Base-by-base conservation (phyloP, 2,329 filamentous ascomycete species). In the Neonectria punicea region DNA sequence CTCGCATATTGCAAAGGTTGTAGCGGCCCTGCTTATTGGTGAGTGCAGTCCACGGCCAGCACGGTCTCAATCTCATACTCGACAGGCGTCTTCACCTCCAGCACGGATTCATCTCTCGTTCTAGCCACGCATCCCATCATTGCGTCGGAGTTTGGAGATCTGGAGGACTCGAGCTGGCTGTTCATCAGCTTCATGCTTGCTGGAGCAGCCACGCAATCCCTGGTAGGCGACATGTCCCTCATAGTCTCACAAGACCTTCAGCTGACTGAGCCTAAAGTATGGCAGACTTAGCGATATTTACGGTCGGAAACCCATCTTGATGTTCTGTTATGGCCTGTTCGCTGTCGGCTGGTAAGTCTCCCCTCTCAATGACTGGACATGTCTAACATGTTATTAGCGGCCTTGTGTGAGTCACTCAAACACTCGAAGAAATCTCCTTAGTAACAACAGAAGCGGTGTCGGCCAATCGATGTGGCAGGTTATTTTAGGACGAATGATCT, bases 101-200 rank as follows among this genome's bases (percentile, higher is more conserved):
- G 90, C 59, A 85, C 87, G 16, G 91, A 93, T 72, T 79, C 81
- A 0, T 90, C 88, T 1, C 79, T 93, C 0, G 84, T 93, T 0
- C 79, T 93, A 34, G 90, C 91, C 0, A 91, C 90, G 0, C 88
- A 91, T 63, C 85, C 86, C 1, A 81, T 81, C 4, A 89, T 90
- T 57, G 85, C 87, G 0, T 90, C 88, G 10, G 85, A 90, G 58
- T 90, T 90, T 69, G 80, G 85, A 58, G 81, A 83, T 36, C 73
- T 90, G 5, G 83, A 82, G 16, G 83, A 86, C 56, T 88, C 87
- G 4, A 87, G 83, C 63, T 77, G 74, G 77, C 53, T 79, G 0
- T 74, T 78, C 11, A 75, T 75, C 1, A 71, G 74, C 4, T 79
- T 78, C 54, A 75, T 71, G 20, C 66, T 79, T 1, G 76, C 77